Base-by-base conservation (phyloP, 768 basidiomycete species). In the Megacollybia marginata region DNA sequence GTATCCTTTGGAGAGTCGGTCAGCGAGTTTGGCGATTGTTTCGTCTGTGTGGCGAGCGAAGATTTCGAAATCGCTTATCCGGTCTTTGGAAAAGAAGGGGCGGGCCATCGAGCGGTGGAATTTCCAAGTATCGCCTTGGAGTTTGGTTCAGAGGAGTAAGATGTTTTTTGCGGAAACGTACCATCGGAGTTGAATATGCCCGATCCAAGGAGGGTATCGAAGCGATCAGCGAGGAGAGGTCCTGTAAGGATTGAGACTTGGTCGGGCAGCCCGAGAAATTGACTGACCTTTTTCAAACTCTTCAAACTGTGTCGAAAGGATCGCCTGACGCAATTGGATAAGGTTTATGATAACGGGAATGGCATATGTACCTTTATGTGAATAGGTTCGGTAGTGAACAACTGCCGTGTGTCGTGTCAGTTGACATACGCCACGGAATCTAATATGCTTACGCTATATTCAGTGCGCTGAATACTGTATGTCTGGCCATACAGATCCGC, bases 151-250 rank as follows among this genome's bases (percentile, higher is more conserved):
- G 11, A 15, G 13, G 32, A 19, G 15, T 13, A 16, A 9, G 38
- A 38, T 20, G 53, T 64, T 40, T 46, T 51, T 48, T 80, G 73
- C 79, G 82, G 81, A 80, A 69, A 2, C 79, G 23, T 77, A 15
- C 80, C 78, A 56, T 80, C 78, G 2, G 76, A 70, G 52, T 76
- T 80, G 63, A 83, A 82, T 0, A 83, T 78, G 0, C 82, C 82
- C 5, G 70, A 70, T 13, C 82, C 82, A 4, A 82, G 64, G 5
- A 81, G 44, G 5, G 59, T 44, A 43, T 60, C 48, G 51, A 62
- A 52, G 38, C 50, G 53, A 12, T 57, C 45, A 50, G 51, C 52
- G 9, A 55, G 48, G 9, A 48, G 50, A 10, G 55, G 50, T 10
- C 59, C 61, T 59, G 48, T 16, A 34, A 16, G 48, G 2, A 9